Conservation (phyloP, 2,329 filamentous ascomycete species). For the Ophiocordyceps australis region DNA sequence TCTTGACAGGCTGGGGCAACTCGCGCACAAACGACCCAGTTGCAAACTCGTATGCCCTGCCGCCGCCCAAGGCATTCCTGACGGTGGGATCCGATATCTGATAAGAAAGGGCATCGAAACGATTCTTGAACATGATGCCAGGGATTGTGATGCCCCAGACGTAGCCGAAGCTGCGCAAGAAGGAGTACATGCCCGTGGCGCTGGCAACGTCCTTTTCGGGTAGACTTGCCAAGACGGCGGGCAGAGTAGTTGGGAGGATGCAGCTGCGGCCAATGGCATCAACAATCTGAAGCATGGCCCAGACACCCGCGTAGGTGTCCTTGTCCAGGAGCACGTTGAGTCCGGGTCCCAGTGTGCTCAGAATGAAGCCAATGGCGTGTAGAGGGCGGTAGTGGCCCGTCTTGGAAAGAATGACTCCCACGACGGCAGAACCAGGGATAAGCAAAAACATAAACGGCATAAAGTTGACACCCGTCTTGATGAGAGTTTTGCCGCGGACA, state of each 20-base stretch:
- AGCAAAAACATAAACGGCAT: constrained; percentile 12
- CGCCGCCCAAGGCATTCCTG: constrained; percentile 3
- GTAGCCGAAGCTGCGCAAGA: constrained; percentile 26
- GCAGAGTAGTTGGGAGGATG: constrained; percentile 19
- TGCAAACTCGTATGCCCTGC: constrained; percentile 9
- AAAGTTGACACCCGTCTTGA: constrained; percentile 11
- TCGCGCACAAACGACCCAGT: constrained; percentile 6
- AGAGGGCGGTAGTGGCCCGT: constrained; percentile 13
- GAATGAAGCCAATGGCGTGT: constrained; percentile 14
- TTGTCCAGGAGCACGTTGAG: constrained; percentile 20
- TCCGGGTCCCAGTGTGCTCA: constrained; percentile 20
- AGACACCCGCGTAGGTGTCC: constrained; percentile 15
- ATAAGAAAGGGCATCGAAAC: constrained; percentile 2
- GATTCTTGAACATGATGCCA: constrained; percentile 15
- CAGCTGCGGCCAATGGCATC: constrained; percentile 21
- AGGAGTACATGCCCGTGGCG: constrained; percentile 21
- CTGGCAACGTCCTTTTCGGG: constrained; percentile 16
- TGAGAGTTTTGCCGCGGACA: constrained; percentile 10
- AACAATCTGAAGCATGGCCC: constrained; percentile 23
- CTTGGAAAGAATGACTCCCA: constrained; percentile 10
- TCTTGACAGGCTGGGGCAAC: constrained; percentile 1
- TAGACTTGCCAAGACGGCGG: constrained; percentile 21
- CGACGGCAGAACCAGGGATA: constrained; percentile 8
- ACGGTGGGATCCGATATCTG: constrained; percentile 3
- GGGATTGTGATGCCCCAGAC: constrained; percentile 26